phyloP scores from a whole-genome alignment of 163 green algal genomes.

The Chlorella variabilis region DNA sequence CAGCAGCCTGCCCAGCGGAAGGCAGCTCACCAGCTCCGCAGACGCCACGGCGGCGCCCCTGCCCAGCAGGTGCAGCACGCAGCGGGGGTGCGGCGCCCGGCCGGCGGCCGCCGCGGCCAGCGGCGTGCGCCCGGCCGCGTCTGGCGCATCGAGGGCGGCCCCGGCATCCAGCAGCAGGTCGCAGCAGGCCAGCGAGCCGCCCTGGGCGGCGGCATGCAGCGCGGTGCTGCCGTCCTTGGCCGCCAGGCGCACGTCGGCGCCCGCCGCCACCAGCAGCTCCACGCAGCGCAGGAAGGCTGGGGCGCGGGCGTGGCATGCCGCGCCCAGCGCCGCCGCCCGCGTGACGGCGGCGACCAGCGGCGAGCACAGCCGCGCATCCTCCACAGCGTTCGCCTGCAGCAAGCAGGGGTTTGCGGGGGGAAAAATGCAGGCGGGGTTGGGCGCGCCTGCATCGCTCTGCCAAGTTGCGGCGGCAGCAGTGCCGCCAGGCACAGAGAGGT shows the following conservation, averaged over 20 bases:
- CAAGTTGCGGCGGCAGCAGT: too few species aligned
- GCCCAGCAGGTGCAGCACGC: slow-evolving; percentile 7
- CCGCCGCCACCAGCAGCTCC: slow-evolving; percentile 19
- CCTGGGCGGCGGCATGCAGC: slow-evolving; percentile 23
- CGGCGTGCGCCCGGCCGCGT: slow-evolving; percentile 4
- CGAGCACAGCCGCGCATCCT: not conserved
- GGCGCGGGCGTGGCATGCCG: not conserved
- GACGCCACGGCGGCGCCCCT: not conserved
- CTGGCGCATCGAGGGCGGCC: not conserved
- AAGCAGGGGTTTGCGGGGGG: too few species aligned
- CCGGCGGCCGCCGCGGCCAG: slow-evolving; percentile 1
- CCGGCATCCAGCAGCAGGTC: not conserved
- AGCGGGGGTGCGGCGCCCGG: not conserved
- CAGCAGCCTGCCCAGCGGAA: too few species aligned
- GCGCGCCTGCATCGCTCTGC: too few species aligned
- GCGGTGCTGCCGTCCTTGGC: slow-evolving; percentile 25
- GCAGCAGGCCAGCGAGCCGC: not conserved
- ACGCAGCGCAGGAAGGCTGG: slow-evolving; percentile 12
- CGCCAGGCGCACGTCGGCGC: slow-evolving; percentile 17
- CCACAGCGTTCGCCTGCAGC: slow-evolving; percentile 5
- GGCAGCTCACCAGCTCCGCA: not conserved
- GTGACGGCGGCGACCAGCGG: slow-evolving; percentile 1
- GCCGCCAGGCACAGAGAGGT: too few species aligned
- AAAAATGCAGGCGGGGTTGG: too few species aligned
- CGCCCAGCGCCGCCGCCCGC: not conserved